These are phyloP conservation scores for Erigeron philadelphicus DNA, from an alignment of 140 eudicot species.

Conservation along the genomic window DNA sequence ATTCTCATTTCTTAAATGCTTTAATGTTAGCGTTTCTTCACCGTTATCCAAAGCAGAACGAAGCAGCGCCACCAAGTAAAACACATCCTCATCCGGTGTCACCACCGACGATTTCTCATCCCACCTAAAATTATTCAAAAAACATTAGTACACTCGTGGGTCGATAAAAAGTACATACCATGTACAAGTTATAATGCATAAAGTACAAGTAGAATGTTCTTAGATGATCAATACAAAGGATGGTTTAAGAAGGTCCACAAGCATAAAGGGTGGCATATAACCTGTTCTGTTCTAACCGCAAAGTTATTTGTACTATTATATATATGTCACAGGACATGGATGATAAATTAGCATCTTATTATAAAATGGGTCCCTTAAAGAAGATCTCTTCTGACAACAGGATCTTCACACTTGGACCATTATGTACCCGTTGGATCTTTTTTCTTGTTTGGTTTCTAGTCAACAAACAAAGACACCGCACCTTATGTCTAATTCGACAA, in stretches of 20 bases:
- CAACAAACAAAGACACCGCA: conserved; percentile 32
- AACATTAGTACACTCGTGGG: neutral
- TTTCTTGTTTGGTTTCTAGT: conserved; percentile 38
- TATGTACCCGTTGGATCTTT: conserved; percentile 34
- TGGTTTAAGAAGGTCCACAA: conserved; percentile 27
- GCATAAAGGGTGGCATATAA: conserved; percentile 25
- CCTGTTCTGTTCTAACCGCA: conserved; percentile 29
- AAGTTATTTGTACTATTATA: conserved; percentile 25
- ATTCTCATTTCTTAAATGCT: conserved; percentile 64
- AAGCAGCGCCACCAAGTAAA: conserved; percentile 76
- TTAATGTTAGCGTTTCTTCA: conserved; percentile 56
- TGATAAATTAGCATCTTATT: conserved; percentile 24
- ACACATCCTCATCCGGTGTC: conserved; percentile 79
- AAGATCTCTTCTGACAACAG: conserved; percentile 58
- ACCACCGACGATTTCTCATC: conserved; percentile 61
- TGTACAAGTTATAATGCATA: conserved; percentile 20
- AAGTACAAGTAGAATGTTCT: conserved; percentile 8
- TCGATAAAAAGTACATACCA: neutral
- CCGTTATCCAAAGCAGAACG: conserved; percentile 69
- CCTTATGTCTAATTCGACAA: conserved; percentile 16
- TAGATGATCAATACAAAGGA: conserved; percentile 6
- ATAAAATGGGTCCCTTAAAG: conserved; percentile 41
- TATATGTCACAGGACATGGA: conserved; percentile 37
- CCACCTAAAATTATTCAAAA: conserved; percentile 47
- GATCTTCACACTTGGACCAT: conserved; percentile 60